Evolutionary conservation across 23 red algal species (phyloP).

Genomic region (Gracilariopsis chorda): DNA sequence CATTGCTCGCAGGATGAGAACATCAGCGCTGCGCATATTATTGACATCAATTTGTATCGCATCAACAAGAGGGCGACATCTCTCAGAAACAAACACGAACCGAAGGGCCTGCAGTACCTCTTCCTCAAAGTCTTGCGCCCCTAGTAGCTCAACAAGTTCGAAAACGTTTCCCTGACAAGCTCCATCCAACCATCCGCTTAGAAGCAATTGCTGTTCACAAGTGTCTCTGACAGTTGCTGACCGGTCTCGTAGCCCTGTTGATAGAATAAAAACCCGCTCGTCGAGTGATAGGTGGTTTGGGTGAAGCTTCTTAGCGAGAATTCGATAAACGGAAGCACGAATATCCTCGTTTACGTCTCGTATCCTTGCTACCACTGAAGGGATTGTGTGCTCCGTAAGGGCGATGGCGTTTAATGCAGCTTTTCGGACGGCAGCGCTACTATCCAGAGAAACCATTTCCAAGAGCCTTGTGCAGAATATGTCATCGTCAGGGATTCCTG

Average conservation of each 20-base stretch:
- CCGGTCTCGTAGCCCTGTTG: conserved; percentile 42
- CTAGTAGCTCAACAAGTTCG: conserved; percentile 48
- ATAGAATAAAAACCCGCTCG: conserved; percentile 37
- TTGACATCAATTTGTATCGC: conserved; percentile 64
- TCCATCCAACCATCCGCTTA: conserved; percentile 57
- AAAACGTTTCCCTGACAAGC: conserved; percentile 59
- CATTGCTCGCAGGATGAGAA: conserved; percentile 52
- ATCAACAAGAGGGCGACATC: conserved; percentile 18
- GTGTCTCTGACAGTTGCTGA: neutral
- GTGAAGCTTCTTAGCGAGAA: conserved; percentile 35
- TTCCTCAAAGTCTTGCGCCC: conserved; percentile 43
- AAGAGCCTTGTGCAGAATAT: neutral
- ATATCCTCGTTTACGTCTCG: conserved; percentile 53
- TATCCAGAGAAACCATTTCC: conserved; percentile 26
- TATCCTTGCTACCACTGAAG: conserved; percentile 10
- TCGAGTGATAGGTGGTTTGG: neutral
- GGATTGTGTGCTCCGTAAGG: conserved; percentile 20
- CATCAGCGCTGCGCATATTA: conserved; percentile 17
- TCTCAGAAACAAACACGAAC: conserved; percentile 20
- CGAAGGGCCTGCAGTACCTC: conserved; percentile 45
- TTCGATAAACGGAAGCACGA: conserved; percentile 29
- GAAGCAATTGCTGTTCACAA: conserved; percentile 41
- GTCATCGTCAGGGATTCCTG: conserved; percentile 44
- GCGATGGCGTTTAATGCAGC: conserved; percentile 58
- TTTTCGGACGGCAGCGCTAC: conserved; percentile 57